Conservation (phyloP, 108 stramenopile genomes). For the Cyclostephanos tholiformis region DNA sequence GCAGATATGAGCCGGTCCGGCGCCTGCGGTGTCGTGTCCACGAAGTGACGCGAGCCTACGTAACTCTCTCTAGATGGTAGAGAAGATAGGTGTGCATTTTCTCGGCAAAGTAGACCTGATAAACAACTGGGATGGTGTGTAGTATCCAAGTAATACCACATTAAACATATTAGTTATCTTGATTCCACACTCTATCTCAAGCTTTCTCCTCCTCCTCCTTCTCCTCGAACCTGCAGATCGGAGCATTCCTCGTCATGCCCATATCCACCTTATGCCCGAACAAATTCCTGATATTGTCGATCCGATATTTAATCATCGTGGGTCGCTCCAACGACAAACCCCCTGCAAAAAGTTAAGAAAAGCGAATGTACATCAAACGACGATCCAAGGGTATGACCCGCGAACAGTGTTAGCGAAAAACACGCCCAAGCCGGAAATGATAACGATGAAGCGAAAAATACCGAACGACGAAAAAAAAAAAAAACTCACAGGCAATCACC, state of each 20-base stretch:
- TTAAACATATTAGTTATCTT: background rate
- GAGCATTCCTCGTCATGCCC: conserved; percentile 91
- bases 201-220: conserved; percentile 26
- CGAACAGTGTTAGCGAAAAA: background rate
- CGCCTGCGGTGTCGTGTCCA: no score
- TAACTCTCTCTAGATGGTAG: no score
- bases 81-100: no score
- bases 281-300: conserved; percentile 98
- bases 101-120: background rate
- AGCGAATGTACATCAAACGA: background rate
- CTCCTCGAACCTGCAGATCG: conserved; percentile 91
- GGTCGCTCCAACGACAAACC: conserved; percentile 98
- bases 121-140: no score
- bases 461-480: background rate
- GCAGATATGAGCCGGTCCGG: no score
- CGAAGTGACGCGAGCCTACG: background rate
- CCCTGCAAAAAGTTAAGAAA: conserved; percentile 50
- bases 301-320: conserved; percentile 99
- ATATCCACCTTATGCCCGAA: conserved; percentile 99
- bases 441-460: background rate
- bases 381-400: background rate
- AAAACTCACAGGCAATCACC: conserved; percentile 87
- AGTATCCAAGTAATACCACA: no score
- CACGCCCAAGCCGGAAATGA: background rate
- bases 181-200: background rate